These are phyloP conservation scores for Rickenella mellea DNA, from an alignment of 768 basidiomycete species.

Conservation along the genomic window DNA sequence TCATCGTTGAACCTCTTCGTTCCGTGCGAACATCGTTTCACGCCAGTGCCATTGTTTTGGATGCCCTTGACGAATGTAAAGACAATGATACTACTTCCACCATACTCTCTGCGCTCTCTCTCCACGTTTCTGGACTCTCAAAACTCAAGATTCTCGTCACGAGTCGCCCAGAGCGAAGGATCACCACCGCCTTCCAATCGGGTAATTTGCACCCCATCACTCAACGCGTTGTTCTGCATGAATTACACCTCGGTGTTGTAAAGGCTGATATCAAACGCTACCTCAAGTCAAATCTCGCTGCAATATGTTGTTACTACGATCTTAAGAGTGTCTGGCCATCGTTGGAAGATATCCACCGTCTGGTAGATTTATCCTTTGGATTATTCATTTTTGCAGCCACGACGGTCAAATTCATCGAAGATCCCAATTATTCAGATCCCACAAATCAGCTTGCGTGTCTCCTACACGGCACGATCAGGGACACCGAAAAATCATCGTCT, in stretches of 20 bases:
- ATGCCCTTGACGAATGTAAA: conserved; percentile 12
- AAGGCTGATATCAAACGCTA: too few relatives aligned
- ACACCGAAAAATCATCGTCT: not conserved
- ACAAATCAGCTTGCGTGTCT: not conserved
- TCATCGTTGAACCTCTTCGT: conserved; percentile 8
- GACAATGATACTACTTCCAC: conserved; percentile 4
- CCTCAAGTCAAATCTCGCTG: too few relatives aligned
- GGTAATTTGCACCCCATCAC: too few relatives aligned
- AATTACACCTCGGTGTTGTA: too few relatives aligned
- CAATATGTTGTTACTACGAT: too few relatives aligned
- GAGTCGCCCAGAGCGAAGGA: conserved; percentile 7
- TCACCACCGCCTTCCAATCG: too few relatives aligned
- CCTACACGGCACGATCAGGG: too few relatives aligned
- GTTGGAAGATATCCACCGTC: conserved; percentile 4
- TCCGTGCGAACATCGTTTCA: too few relatives aligned
- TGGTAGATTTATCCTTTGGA: conserved; percentile 7
- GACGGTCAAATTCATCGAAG: conserved; percentile 11
- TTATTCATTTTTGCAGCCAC: conserved; percentile 17
- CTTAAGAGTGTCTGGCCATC: too few relatives aligned
- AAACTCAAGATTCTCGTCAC: conserved; percentile 11
- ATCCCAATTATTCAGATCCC: conserved; percentile 2
- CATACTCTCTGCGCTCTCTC: conserved; percentile 4
- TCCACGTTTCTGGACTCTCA: not conserved
- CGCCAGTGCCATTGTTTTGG: conserved; percentile 9
- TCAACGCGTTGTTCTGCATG: too few relatives aligned